A percentile compares a stretch with the other conserved stretches of the same genome.
These are phyloP conservation scores for Scytalidium sp. DNA, from an alignment of 2,329 filamentous ascomycete genomes.

Conservation along the genomic window DNA sequence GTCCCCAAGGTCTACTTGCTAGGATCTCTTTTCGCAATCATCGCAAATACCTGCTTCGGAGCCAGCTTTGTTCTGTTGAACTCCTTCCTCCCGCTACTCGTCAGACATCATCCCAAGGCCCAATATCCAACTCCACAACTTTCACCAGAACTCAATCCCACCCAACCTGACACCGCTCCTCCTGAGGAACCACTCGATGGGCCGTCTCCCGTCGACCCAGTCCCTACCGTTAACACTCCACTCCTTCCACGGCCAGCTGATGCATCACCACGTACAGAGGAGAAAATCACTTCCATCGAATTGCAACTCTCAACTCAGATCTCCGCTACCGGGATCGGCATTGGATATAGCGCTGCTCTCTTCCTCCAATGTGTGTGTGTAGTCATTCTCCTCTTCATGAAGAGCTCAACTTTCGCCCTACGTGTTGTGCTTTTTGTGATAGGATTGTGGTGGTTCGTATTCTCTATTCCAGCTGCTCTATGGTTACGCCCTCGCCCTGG, in stretches of 20 bases:
- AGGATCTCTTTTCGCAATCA: slow-evolving; percentile 78
- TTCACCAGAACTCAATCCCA: slow-evolving; percentile 19
- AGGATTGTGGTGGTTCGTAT: slow-evolving; percentile 88
- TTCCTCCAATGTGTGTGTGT: slow-evolving; percentile 82
- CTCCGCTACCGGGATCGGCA: slow-evolving; percentile 88
- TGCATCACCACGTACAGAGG: slow-evolving; percentile 36
- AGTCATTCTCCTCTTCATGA: slow-evolving; percentile 67
- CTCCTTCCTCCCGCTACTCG: slow-evolving; percentile 88
- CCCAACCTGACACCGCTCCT: slow-evolving; percentile 10
- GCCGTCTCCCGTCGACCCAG: slow-evolving; percentile 29
- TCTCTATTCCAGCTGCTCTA: slow-evolving; percentile 82
- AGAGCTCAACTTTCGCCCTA: slow-evolving; percentile 80
- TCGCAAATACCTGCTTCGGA: slow-evolving; percentile 92
- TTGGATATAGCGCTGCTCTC: slow-evolving; percentile 85
- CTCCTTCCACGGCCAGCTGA: slow-evolving; percentile 12
- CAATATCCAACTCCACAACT: slow-evolving; percentile 21
- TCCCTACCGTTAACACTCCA: slow-evolving; percentile 45
- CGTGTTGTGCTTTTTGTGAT: slow-evolving; percentile 84
- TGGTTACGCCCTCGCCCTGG: slow-evolving; percentile 89
- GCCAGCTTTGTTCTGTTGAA: slow-evolving; percentile 95
- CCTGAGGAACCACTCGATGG: slow-evolving; percentile 13
- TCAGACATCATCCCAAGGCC: slow-evolving; percentile 68
- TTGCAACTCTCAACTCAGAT: slow-evolving; percentile 84
- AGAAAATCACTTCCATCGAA: slow-evolving; percentile 58
- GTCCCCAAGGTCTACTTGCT: slow-evolving; percentile 73